Evolutionary conservation across 129 eudicot genomes (phyloP).

Genomic region (Helianthus tuberosus): DNA sequence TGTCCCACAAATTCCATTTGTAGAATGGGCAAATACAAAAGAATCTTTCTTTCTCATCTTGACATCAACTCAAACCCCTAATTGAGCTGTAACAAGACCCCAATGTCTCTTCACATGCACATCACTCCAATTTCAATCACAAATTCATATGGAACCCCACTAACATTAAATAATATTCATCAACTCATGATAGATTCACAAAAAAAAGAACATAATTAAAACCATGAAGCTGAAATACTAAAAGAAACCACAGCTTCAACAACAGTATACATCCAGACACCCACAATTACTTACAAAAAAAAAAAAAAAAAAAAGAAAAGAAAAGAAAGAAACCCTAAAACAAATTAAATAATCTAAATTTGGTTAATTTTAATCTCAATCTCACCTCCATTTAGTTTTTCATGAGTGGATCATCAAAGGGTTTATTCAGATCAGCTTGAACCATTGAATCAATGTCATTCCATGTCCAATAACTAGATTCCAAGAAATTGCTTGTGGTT

Average conservation of each 20-base stretch:
- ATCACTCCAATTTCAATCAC: constrained; percentile 32
- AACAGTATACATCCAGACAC: constrained; percentile 30
- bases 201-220: background rate
- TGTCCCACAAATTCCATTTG: constrained; percentile 27
- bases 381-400: constrained; percentile 24
- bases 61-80: constrained; percentile 37
- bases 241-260: constrained; percentile 52
- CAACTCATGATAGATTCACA: constrained; percentile 15
- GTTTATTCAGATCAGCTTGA: constrained; percentile 58
- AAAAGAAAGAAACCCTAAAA: background rate
- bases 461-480: constrained; percentile 72
- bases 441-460: constrained; percentile 61
- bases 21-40: constrained; percentile 45
- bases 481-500: constrained; percentile 35
- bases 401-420: constrained; percentile 58
- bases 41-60: constrained; percentile 71
- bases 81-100: constrained; percentile 54
- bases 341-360: constrained; percentile 10
- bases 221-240: constrained; percentile 48
- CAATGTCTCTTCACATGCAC: constrained; percentile 42
- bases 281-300: constrained; percentile 23
- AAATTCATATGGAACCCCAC: constrained; percentile 22
- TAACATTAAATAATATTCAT: constrained; percentile 6
- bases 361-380: constrained; percentile 15
- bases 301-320: background rate